Evolutionary conservation across 345 rosid species (phyloP), one percentile per base, ranked within the genome.

Genomic region (Xanthoceras sorbifolium): DNA sequence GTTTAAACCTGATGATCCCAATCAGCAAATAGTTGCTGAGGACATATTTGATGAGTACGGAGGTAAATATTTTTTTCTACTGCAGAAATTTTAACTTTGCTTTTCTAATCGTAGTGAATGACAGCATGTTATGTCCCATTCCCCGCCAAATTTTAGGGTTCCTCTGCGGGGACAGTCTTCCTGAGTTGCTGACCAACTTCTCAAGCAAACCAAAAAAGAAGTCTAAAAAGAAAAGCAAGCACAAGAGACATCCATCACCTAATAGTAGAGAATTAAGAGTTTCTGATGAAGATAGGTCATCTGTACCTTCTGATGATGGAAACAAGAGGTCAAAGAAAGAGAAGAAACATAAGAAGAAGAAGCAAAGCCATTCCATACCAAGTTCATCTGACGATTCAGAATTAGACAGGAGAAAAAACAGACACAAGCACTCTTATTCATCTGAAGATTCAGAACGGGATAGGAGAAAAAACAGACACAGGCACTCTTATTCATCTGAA

Each of bases 11-110:
- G 92, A 91, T 71, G 94, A 96, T 81, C 97, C 98, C 76, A 96
- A 93, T 87, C 99, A 96, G 75, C 98, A 96, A 84, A 91, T 96
- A 82, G 97, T 95, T 32, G 99, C 98, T 5, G 97, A 93, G 84
- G 98, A 96, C 77, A 96, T 95, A 69, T 93, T 93, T 76, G 99
- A 96, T 29, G 98, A 96, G 84, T 96, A 96, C 77, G 98, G 98
- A 87, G 97, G 99, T 93, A 78, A 60, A 20, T 68, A n/a, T 48
- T 44, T 81, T 78, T 77, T 28, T 29, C 48, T 67, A 31, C 44
- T 55, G 40, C 59, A 1, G 44, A 48, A 22, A 32, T 44, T 29
- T 46, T 64, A 20, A 68, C 38, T 20, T 11, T 29, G 6, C 25
- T 54, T 67, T 64, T 20, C 38, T 26, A 18, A 18, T 74, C 48